Evolutionary conservation across 441 rosid species (phyloP), one percentile per base, ranked within the genome.

Genomic region (Rhodomyrtus psidioides): DNA sequence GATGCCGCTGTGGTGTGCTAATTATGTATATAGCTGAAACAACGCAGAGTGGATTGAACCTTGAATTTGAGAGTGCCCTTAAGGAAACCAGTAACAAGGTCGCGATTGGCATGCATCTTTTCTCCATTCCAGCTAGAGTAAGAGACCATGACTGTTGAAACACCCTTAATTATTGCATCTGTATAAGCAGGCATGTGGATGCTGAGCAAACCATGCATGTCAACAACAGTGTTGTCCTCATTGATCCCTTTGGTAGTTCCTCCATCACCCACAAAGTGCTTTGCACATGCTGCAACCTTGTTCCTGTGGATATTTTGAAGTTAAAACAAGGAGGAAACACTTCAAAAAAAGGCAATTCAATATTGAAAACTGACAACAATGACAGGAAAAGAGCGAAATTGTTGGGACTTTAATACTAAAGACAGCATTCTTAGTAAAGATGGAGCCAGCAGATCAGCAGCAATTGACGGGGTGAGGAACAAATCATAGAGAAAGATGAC

Each of bases 181-280:
- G 92, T 89, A 83, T 94, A 94, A 26, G 94, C 94, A 84, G 94
- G 95, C 93, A 92, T 91, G 89, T 94, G 94, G 88, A 92, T 86
- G 87, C 94, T 90, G 30, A 92, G 91, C 86, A 94, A 90, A 21
- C 89, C 93, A 39, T 93, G 95, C 89, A 88, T 53, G 89, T 92
- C 96, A 87, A 86, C 86, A 85, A 91, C 84, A 5, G 95, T 92
- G 90, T 93, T 93, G 89, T 94, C 84, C 88, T 94, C 94, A 62
- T 94, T 93, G 26, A 91, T 86, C 83, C 95, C 95, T 28, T 91
- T 88, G 27, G 90, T 89, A 81, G 95, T 94, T 82, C 96, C 96
- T 83, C 96, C 96, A 90, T 94, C 96, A 85, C 95, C 96, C 39
- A 94, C 93, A 53, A 87, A 93, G 88, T 94, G 96, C 91, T 94